Base-by-base conservation (phyloP, 2,329 filamentous ascomycete genomes). In the Drechslerella dactyloides region DNA sequence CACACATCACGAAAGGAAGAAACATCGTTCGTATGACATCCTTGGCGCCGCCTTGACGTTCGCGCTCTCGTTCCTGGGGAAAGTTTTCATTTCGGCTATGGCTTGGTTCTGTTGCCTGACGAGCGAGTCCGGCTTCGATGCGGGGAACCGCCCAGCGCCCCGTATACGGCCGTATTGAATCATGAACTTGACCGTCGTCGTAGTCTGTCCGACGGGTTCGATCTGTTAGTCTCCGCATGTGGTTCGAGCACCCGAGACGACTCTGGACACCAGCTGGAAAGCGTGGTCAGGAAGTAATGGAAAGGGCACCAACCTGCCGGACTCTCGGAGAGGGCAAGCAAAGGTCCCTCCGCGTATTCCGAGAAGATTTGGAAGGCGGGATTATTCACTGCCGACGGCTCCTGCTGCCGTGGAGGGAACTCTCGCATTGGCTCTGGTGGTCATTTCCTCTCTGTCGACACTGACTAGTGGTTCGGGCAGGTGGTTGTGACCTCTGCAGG, bases 221-320 rank as follows among this genome's bases (percentile, higher is more conserved):
- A 42, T 40, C 57, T 27, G 53, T 62, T 69, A 62, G 58, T 70
- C 37, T 52, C 66, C 66, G 66, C 66, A 64, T 70, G 66, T 70
- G 65, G 51, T 62, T 61, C 19, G 5, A 42, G 13, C 13, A 42
- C 13, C 44, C 53, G 8, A 23, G 57, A 52, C 53, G 52, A 55
- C 57, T 62, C 27, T 33, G 27, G 3, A 4, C 27, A 33, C 27
- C 27, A 33, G 27, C 27, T 33, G 27, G 27, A 33, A 33, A n/a
- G n/a, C n/a, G n/a, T n/a, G n/a, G n/a, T n/a, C n/a, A n/a, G n/a
- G n/a, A n/a, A n/a, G n/a, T n/a, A n/a, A n/a, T n/a, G 51, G 50
- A 27, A 61, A 5, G 10, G 48, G 56, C 35, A 57, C 27, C 27
- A 33, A 33, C 27, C 21, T 46, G 44, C 30, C 42, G 61, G 53